Base-by-base conservation (phyloP, 305 asterid genomes). In the Salvia sclarea region DNA sequence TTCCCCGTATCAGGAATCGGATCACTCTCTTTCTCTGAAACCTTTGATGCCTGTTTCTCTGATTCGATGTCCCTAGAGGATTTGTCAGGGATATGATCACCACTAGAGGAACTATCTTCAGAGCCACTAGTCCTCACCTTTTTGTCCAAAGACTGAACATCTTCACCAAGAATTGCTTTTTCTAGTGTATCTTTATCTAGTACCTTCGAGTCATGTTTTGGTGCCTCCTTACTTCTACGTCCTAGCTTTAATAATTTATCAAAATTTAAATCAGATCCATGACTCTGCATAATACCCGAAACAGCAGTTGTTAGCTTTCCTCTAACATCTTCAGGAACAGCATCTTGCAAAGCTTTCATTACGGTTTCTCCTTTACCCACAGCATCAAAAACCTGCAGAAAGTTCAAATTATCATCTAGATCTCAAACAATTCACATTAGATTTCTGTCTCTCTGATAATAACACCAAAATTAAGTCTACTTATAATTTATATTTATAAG, bases 261-360 rank as follows among this genome's bases (percentile, higher is more conserved):
- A 60, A 87, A 48, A 68, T 87, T 91, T 64, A 86, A 43, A 78
- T 89, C 79, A 66, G 95, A 76, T 22, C 79, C 81, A 47, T 68
- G 87, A 69, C 69, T 83, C 66, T 83, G 86, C 79, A 94, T 60
- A 74, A 91, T 85, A 56, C 82, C 91, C 62, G 96, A 82, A 61
- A 89, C 92, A 66, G 91, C 81, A 72, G 77, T 72, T 17, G 95
- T 91, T 68, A 95, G 90, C 79, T 89, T 88, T 78, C 73, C 99
- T 43, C 96, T 91, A 75, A 91, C 97, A 79, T 86, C 96, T 74
- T 88, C 98, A 54, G 99, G 99, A 68, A 95, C 97, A 69, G 98
- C 97, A 85, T 81, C 97, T 84, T 95, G 90, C 88, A 95, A 83
- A 78, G 98, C 99, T 70, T 85, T 85, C 75, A 95, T 69, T 69